Evolutionary conservation across 345 rosid species (phyloP), one percentile per base, ranked within the genome.

Genomic region (Populus ilicifolia): DNA sequence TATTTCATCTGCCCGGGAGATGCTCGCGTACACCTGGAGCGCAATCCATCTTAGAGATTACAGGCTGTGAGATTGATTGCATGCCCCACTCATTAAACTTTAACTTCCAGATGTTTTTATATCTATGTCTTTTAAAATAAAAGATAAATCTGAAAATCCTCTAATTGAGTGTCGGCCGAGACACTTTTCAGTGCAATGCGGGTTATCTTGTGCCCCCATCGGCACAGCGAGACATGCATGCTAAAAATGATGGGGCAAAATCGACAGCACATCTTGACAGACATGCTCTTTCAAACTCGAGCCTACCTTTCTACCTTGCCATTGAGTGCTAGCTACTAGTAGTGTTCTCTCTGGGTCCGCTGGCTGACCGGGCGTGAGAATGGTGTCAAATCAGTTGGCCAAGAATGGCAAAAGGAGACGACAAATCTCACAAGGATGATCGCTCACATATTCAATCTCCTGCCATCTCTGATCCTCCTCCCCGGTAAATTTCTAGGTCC

Each of bases 301-400:
- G 33, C 41, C 25, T 3, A 17, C 69, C 41, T 70, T 70, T 70
- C 61, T n/a, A 13, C 54, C 29, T 69, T 13, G 33, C 72, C 70
- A 69, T 69, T 23, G 17, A 69, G 56, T 69, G 52, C 54, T 20
- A 36, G 23, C n/a, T 18, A 8, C 41, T 8, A 1, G 23, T 20
- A 33, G 38, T 27, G 10, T 7, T 59, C 23, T 59, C 63, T 23
- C 0, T 59, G 63, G 63, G 25, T 23, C 63, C 21, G 27, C 12
- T 41, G 29, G 16, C 16, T 17, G 0, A 44, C 36, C 1, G 52
- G n/a, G 54, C 44, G 35, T 69, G 54, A 43, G 43, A 23, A 69
- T 70, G 33, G 73, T 70, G 73, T 70, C 73, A 70, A 17, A 46
- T 70, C 73, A 70, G 54, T 4, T 12, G 30, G 59, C 38, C 38